These are phyloP conservation scores for Malus domestica DNA, from an alignment of 306 rosid species.

Conservation along the genomic window DNA sequence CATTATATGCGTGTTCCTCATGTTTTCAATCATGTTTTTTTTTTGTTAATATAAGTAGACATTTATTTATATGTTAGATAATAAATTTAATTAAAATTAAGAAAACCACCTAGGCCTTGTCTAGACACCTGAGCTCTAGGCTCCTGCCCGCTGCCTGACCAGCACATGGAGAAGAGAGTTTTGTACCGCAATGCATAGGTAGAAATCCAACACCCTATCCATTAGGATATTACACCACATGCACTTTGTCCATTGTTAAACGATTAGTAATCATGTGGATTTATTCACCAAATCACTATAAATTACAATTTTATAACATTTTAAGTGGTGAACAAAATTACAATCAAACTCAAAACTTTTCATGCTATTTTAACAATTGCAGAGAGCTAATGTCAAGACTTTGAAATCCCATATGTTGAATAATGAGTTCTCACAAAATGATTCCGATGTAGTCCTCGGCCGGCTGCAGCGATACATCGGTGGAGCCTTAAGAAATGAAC, in stretches of 20 bases:
- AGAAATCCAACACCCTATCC: no score
- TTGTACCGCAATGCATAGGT: fast-evolving
- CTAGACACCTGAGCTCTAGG: no score
- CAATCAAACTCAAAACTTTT: not conserved
- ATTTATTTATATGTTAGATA: no score
- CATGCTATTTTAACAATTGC: not conserved
- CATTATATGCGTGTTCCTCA: no score
- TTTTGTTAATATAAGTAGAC: no score
- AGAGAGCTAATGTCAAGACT: not conserved
- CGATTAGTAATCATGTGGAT: no score
- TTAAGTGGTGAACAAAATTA: not conserved
- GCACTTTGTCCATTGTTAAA: no score
- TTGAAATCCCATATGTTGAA: not conserved
- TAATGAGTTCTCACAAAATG: not conserved
- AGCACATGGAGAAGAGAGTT: fast-evolving
- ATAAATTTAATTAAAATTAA: no score
- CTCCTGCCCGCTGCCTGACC: no score
- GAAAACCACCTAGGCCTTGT: no score
- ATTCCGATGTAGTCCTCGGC: not conserved
- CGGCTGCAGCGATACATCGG: not conserved
- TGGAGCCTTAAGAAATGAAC: not conserved
- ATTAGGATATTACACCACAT: no score
- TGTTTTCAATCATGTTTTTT: no score
- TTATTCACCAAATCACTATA: not conserved
- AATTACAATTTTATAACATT: not conserved